A percentile compares a stretch with the other conserved stretches of the same genome.
phyloP scores from a whole-genome alignment of 75 land plant genomes.

The Cryptomeria japonica region DNA sequence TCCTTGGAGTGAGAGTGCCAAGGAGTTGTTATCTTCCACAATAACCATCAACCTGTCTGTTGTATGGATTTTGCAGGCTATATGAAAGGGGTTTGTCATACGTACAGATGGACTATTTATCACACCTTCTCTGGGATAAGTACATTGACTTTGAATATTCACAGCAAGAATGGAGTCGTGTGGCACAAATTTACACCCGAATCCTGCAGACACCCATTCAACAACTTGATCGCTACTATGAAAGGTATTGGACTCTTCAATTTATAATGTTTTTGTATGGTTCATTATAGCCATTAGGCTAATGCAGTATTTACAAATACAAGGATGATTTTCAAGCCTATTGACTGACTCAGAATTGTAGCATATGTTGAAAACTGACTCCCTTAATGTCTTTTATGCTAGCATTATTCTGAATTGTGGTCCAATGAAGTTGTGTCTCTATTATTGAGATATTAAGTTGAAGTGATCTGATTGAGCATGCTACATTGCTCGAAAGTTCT shows the following conservation, averaged over 20 bases:
- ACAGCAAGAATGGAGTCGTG: constrained; percentile 60
- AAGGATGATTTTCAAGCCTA: not conserved
- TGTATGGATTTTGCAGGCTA: constrained; percentile 50
- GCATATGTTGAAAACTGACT: not conserved
- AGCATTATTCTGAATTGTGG: not conserved
- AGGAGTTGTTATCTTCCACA: not conserved
- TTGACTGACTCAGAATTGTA: not conserved
- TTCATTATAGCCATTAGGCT: not conserved
- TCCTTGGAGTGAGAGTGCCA: constrained; percentile 19
- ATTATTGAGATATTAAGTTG: not conserved
- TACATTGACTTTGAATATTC: constrained; percentile 81
- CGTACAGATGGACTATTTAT: constrained; percentile 77
- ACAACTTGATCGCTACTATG: constrained; percentile 63
- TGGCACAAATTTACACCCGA: constrained; percentile 68
- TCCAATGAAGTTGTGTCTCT: not conserved
- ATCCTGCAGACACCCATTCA: constrained; percentile 71
- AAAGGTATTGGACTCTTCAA: constrained; percentile 35
- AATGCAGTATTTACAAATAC: not conserved
- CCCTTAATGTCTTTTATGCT: not conserved
- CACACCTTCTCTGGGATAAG: constrained; percentile 85
- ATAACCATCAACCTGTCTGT: not conserved
- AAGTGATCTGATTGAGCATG: not conserved
- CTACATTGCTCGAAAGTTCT: not conserved
- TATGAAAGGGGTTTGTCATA: constrained; percentile 75
- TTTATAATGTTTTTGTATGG: not conserved